Evolutionary conservation across 2,329 filamentous ascomycete genomes (phyloP).

Genomic region (Coleophoma crateriformis): DNA sequence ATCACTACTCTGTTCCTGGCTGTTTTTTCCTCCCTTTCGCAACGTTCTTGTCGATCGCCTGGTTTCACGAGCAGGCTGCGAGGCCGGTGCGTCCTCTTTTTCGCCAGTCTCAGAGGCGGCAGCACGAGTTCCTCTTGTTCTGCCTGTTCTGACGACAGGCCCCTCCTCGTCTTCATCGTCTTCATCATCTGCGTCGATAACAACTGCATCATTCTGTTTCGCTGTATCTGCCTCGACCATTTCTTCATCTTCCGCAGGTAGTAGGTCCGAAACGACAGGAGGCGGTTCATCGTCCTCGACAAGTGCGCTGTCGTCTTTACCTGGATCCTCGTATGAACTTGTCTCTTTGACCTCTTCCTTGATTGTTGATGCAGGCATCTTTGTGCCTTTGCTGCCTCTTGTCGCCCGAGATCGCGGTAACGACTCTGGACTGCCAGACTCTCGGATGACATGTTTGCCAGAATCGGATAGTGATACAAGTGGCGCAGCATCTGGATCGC

Average conservation of each 20-base stretch:
- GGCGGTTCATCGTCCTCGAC: slow-evolving; percentile 17
- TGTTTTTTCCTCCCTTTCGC: slow-evolving; percentile 18
- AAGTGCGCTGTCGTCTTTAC: slow-evolving; percentile 12
- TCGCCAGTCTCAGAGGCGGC: slow-evolving; percentile 35
- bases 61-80: slow-evolving; percentile 15
- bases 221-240: slow-evolving; percentile 1
- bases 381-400: slow-evolving; percentile 24
- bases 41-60: slow-evolving; percentile 21
- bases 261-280: slow-evolving; percentile 6
- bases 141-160: slow-evolving; percentile 36
- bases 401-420: slow-evolving; percentile 25
- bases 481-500: slow-evolving; percentile 47
- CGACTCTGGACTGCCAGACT: slow-evolving; percentile 50
- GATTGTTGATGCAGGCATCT: slow-evolving; percentile 23
- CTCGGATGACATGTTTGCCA: slow-evolving; percentile 48
- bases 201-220: slow-evolving; percentile 3
- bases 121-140: slow-evolving; percentile 23
- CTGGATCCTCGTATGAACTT: slow-evolving; percentile 20
- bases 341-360: slow-evolving; percentile 27
- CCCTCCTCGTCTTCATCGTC: slow-evolving; percentile 24
- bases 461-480: slow-evolving; percentile 55
- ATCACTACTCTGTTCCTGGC: slow-evolving; percentile 24
- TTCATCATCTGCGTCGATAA: slow-evolving; percentile 6
- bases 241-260: slow-evolving; percentile 6
- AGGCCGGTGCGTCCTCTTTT: slow-evolving; percentile 38